Base-by-base conservation (phyloP, 306 rosid species). In the Canavalia gladiata region DNA sequence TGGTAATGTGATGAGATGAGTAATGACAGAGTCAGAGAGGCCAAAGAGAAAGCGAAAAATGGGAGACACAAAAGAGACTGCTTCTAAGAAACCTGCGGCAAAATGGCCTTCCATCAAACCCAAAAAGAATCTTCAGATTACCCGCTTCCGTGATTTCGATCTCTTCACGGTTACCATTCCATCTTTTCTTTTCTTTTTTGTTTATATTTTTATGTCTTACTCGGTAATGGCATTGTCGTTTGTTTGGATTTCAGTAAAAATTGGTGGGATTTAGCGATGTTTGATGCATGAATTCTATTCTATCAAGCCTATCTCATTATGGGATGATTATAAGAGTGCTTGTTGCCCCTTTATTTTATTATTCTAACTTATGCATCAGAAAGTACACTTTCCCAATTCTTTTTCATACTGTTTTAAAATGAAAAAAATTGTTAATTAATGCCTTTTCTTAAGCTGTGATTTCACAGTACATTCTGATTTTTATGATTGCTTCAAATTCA, bases 91-190 rank as follows among this genome's bases (percentile, higher is more conserved):
- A 77, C 39, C 82, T n/a, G 42, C 77, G 0, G 8, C 88, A 30
- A 86, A 84, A 55, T 93, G 98, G 97, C 99, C 99, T 2, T 3
- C 65, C 59, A 83, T 95, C 86, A 91, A 91, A 84, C 89, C 98
- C 49, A 95, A 95, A 77, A 81, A 76, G 45, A 85, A 90, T 86
- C 90, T 93, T 25, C 93, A 84, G 54, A 85, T 87, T 45, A 84
- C 65, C 41, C 90, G 56, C 30, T 75, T 95, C 64, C 91, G 90
- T 72, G 90, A 90, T n/a, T 39, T 68, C 56, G 88, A 95, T 89
- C 99, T 95, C 4, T 93, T 93, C 73, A 87, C 94, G 69, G 99
- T 95, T 77, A 58, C 86, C 72, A 62, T 81, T 37, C 62, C 34
- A 63, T 51, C 81, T 54, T 78, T 55, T 9, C 56, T 34, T 56